A percentile compares a stretch with the other conserved stretches of the same genome.
These are phyloP conservation scores for Yamadazyma paraphyllophila DNA, from an alignment of 805 yeast genomes.

Conservation along the genomic window DNA sequence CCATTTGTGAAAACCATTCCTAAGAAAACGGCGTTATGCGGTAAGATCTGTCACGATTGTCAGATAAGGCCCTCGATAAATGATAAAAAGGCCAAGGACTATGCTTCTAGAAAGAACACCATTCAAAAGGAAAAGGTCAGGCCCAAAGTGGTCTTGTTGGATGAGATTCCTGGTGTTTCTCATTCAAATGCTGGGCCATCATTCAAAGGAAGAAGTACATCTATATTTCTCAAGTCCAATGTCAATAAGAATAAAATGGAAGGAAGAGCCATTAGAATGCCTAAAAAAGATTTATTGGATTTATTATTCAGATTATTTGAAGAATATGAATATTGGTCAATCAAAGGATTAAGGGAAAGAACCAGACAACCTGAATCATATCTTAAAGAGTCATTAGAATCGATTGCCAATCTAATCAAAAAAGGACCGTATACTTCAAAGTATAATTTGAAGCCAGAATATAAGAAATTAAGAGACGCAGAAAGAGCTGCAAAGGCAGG, in stretches of 20 bases:
- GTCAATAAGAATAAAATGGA: slow-evolving; percentile 50
- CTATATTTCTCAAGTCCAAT: slow-evolving; percentile 57
- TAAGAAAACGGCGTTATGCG: slow-evolving; percentile 79
- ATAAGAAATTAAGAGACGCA: slow-evolving; percentile 72
- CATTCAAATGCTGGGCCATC: slow-evolving; percentile 86
- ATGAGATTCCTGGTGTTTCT: slow-evolving; percentile 82
- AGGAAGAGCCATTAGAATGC: slow-evolving; percentile 92
- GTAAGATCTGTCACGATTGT: slow-evolving; percentile 91
- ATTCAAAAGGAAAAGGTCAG: slow-evolving; percentile 50
- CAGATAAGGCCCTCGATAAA: slow-evolving; percentile 75
- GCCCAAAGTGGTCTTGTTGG: slow-evolving; percentile 67
- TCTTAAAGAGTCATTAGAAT: slow-evolving; percentile 84
- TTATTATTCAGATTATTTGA: slow-evolving; percentile 85
- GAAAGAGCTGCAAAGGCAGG: slow-evolving; percentile 70
- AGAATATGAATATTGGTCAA: slow-evolving; percentile 94
- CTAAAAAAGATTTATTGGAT: slow-evolving; percentile 87
- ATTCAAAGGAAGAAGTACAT: slow-evolving; percentile 57
- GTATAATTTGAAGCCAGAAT: slow-evolving; percentile 87
- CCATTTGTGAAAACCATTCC: slow-evolving; percentile 89
- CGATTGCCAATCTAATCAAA: slow-evolving; percentile 83
- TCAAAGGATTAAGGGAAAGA: slow-evolving; percentile 90
- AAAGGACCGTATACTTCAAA: slow-evolving; percentile 95
- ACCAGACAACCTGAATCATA: slow-evolving; percentile 95
- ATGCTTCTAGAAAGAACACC: slow-evolving; percentile 50
- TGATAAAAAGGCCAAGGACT: slow-evolving; percentile 68